Base-by-base conservation (phyloP, 148 eudicot genomes). In the Talinum fruticosum region DNA sequence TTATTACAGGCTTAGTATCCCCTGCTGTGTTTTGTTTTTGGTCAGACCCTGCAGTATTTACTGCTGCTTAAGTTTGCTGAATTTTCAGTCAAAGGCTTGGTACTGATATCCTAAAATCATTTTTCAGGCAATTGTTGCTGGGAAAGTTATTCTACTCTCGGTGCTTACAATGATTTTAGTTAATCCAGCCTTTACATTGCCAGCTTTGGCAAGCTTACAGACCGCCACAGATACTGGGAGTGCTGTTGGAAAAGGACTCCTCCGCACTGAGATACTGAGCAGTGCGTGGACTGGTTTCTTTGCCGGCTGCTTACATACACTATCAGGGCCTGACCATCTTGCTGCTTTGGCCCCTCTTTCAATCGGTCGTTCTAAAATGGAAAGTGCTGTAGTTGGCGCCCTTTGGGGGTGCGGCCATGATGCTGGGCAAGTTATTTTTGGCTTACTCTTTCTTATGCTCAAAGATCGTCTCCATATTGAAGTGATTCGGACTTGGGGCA, bases 391-490 rank as follows among this genome's bases (percentile, higher is more conserved):
- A 3, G 98, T 96, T 10, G 99, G 99, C 38, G 99, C 99, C 73
- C 95, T 96, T 28, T 96, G 99, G 99, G 99, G 99, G 0, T 91
- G 98, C 36, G 99, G 99, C 38, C 99, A 96, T 59, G 97, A 96
- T 82, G 97, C 97, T 0, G 99, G 99, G 45, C 99, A 96, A 75
- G 54, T 93, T 28, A 86, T 96, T 36, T 96, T 96, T 12, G 99
- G 99, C 72, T 75, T 96, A 37, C 71, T 93, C 18, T 96, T 96
- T 75, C 84, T 96, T 26, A 82, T 96, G 3, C 86, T 96, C 23
- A 93, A 96, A 72, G 99, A 96, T 57, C 93, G 98, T 0, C 99
- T 96, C 74, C 99, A 91, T 66, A 96, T 96, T 19, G 99, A 96
- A 82, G 69, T 93, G 13, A 86, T 96, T 53, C 80, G 89, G 66